These are phyloP conservation scores for Syzygium malaccense DNA, from an alignment of 441 rosid genomes.

Conservation along the genomic window DNA sequence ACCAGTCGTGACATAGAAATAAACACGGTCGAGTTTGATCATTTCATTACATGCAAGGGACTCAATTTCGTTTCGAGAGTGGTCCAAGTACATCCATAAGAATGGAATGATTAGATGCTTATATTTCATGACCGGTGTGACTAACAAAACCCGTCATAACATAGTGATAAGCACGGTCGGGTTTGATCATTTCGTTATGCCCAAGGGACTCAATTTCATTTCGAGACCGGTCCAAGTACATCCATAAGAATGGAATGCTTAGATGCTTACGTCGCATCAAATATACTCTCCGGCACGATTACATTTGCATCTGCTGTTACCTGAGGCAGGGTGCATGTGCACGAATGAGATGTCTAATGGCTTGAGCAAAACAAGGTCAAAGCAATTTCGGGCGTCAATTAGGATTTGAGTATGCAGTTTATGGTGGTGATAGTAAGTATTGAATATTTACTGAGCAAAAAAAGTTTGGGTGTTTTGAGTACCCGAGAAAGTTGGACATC, in stretches of 20 bases:
- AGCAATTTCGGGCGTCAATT: not conserved
- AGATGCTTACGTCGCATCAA: not conserved
- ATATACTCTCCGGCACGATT: not conserved
- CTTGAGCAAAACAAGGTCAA: not conserved
- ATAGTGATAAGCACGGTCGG: not conserved
- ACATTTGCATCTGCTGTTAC: not conserved
- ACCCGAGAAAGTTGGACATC: not conserved
- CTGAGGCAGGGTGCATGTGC: not conserved
- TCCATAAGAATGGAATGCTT: not conserved
- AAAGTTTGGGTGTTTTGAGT: not conserved
- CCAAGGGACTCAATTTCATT: not conserved
- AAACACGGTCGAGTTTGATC: not conserved
- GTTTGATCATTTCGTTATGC: not conserved
- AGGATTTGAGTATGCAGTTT: not conserved
- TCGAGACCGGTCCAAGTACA: not conserved
- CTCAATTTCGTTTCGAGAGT: not conserved
- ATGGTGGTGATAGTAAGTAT: not conserved
- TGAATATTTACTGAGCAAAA: not conserved
- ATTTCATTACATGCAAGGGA: not conserved
- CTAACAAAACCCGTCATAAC: not conserved
- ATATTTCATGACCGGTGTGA: not conserved
- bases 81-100: not conserved
- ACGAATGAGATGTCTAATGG: not conserved
- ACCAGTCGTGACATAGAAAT: not conserved
- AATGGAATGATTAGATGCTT: not conserved